These are phyloP conservation scores for Emericellopsis terricola DNA, from an alignment of 495 filamentous ascomycete species.

Conservation along the genomic window DNA sequence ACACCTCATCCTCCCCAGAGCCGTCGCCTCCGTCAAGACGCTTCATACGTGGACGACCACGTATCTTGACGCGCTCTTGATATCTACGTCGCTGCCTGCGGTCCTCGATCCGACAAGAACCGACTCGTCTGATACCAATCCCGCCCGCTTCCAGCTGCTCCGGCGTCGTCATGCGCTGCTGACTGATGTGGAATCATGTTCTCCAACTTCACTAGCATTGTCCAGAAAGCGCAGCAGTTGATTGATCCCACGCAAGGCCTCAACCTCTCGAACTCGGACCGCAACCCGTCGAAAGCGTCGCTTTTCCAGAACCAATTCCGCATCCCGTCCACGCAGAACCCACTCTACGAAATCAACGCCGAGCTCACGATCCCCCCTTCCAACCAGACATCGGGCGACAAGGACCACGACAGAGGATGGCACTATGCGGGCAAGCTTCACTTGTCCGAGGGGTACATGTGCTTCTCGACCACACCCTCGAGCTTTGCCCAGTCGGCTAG, in stretches of 20 bases:
- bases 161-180: slow-evolving; percentile 9
- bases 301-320: slow-evolving; percentile 95
- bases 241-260: slow-evolving; percentile 67
- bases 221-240: slow-evolving; percentile 82
- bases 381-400: slow-evolving; percentile 38
- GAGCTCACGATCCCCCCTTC: slow-evolving; percentile 71
- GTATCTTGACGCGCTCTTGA: too few species aligned
- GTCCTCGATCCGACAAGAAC: too few species aligned
- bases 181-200: slow-evolving; percentile 31
- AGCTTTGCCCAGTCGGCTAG: slow-evolving; percentile 70
- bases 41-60: too few species aligned
- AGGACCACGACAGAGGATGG: slow-evolving; percentile 48
- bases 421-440: slow-evolving; percentile 89
- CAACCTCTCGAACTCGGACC: slow-evolving; percentile 47
- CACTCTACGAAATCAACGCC: slow-evolving; percentile 87
- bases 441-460: slow-evolving; percentile 82
- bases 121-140: too few species aligned
- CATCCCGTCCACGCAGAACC: slow-evolving; percentile 77
- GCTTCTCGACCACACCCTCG: slow-evolving; percentile 84
- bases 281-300: slow-evolving; percentile 72
- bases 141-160: not conserved
- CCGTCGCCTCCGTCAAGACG: too few species aligned
- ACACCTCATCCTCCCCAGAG: too few species aligned
- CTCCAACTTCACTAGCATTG: slow-evolving; percentile 63
- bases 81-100: too few species aligned